A percentile compares a stretch with the other conserved stretches of the same genome.
Conservation (phyloP, 495 filamentous ascomycete genomes). For the Platismatia glauca region DNA sequence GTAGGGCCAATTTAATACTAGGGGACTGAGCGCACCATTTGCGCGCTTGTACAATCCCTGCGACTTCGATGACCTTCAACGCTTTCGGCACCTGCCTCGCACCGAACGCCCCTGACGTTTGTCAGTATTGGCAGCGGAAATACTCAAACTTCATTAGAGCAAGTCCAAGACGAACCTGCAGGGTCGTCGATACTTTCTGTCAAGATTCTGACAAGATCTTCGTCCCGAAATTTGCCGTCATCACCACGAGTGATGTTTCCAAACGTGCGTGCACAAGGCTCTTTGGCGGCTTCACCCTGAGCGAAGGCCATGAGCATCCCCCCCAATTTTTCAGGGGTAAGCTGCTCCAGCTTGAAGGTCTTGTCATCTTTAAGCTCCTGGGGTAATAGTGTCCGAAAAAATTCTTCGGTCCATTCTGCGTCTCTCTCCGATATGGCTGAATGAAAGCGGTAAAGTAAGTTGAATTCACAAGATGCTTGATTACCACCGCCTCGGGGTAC, state of each 20-base stretch:
- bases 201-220: not conserved
- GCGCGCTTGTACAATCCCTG: constrained; percentile 38
- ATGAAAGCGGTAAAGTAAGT: constrained; percentile 45
- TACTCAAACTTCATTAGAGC: not conserved
- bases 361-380: not conserved
- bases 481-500: constrained; percentile 35
- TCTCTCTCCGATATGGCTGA: constrained; percentile 35
- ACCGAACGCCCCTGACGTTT: constrained; percentile 30
- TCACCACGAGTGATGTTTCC: not conserved
- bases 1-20: too few relatives aligned
- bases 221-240: not conserved
- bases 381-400: constrained; percentile 21
- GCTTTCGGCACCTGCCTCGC: constrained; percentile 32
- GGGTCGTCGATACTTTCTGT: constrained; percentile 35
- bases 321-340: not conserved
- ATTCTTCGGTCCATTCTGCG: constrained; percentile 37
- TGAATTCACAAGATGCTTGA: constrained; percentile 44
- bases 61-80: constrained; percentile 32
- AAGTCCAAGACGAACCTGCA: constrained; percentile 5
- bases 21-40: constrained; percentile 26
- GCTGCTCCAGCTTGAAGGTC: not conserved
- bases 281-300: not conserved
- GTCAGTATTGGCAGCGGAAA: not conserved
- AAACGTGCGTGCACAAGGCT: not conserved
- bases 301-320: not conserved